These are phyloP conservation scores for Nitzschia palea DNA, from an alignment of 108 stramenopile species.

Conservation along the genomic window DNA sequence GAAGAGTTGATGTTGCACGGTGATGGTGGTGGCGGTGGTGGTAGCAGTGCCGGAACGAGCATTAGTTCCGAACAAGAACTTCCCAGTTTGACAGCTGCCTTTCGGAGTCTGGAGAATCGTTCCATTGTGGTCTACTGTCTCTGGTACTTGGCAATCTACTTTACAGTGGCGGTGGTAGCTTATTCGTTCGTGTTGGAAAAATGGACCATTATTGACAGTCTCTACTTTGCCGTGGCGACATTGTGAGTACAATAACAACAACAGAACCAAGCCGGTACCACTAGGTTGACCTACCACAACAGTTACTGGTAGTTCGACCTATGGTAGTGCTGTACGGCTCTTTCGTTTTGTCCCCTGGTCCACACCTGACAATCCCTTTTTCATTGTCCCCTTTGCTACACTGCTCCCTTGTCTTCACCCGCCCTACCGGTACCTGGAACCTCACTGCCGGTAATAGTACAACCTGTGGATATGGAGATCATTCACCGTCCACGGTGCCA, in stretches of 20 bases:
- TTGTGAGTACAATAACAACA: slow-evolving; percentile 31
- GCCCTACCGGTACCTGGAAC: too few relatives aligned
- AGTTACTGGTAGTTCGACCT: too few relatives aligned
- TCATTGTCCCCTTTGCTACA: slow-evolving; percentile 14
- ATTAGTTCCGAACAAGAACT: not conserved
- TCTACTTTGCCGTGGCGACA: slow-evolving; percentile 68
- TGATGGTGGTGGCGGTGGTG: not conserved
- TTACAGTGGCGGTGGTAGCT: not conserved
- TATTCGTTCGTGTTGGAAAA: slow-evolving; percentile 10
- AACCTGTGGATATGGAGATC: slow-evolving; percentile 7
- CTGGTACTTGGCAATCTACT: not conserved
- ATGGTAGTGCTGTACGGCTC: too few relatives aligned
- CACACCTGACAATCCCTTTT: slow-evolving; percentile 20
- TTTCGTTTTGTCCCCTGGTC: slow-evolving; percentile 15
- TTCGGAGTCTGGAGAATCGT: slow-evolving; percentile 11
- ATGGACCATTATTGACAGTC: slow-evolving; percentile 48
- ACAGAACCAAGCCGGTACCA: too few relatives aligned
- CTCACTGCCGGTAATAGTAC: not conserved
- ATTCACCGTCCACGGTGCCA: not conserved
- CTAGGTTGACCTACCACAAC: too few relatives aligned
- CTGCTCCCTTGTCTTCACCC: not conserved
- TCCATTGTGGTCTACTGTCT: not conserved
- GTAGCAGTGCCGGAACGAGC: not conserved
- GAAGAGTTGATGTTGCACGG: not conserved
- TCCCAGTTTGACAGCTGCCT: slow-evolving; percentile 12